Base-by-base conservation (phyloP, 768 basidiomycete species). In the Suillus variegatus region DNA sequence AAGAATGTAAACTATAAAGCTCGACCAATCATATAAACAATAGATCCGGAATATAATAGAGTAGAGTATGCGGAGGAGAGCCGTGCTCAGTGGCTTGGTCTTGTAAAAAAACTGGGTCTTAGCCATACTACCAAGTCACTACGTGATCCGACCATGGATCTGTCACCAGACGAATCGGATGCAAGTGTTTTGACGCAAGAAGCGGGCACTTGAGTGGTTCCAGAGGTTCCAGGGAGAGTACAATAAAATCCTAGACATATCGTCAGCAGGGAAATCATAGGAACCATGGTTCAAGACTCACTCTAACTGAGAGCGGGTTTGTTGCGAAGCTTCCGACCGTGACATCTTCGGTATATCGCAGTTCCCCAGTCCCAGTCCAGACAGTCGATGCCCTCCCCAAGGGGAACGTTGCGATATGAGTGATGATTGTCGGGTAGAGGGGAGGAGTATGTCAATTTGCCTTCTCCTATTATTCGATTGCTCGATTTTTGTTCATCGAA, bases 311-410 rank as follows among this genome's bases (percentile, higher is more conserved):
- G 64, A 88, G 73, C 49, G 80, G 78, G 14, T 73, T 80, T 1
- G 82, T 79, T 38, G 63, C 70, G 74, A 90, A 90, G 10, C 83
- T 77, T 35, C 84, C 82, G 51, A 78, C 77, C 0, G 72, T 74
- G 51, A 82, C 73, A 49, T 82, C 76, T n/a, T 77, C 70, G 14
- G 73, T 68, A 52, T 79, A 76, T 36, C 70, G 71, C 16, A 89
- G 66, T 63, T 84, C 81, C 14, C 88, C 89, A 66, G n/a, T 85
- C 86, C 83, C 88, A 91, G 67, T 90, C 88, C 2, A 90, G 75
- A 66, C 82, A 77, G 41, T 80, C 80, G 57, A 79, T 75, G 28
- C 70, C 68, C 52, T 73, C 75, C 12, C 70, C 68, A 22, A 71
- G 66, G 32, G 67, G 65, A 54, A 63, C 63, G 2, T 47, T 65